Evolutionary conservation across 208 protist species (phyloP).

Genomic region (Leishmania arabica): DNA sequence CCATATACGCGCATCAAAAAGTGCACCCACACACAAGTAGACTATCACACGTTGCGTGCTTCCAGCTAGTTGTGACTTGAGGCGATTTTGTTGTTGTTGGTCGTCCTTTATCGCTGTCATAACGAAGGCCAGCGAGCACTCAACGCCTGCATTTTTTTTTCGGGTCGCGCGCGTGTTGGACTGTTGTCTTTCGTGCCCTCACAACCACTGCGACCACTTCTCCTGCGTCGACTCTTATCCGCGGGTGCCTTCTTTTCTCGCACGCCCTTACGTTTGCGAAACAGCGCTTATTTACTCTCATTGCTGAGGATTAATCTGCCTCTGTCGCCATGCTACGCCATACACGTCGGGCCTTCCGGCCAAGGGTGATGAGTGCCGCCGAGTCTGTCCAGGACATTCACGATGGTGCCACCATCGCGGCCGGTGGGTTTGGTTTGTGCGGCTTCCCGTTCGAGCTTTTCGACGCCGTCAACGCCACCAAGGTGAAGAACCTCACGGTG

Average conservation of each 20-base stretch:
- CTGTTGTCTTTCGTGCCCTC: neutral
- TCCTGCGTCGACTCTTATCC: neutral
- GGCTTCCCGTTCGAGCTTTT: slow-evolving; percentile 91
- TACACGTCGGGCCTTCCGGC: slow-evolving; percentile 7
- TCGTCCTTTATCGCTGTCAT: neutral
- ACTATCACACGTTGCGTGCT: neutral
- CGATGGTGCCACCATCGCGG: slow-evolving; percentile 52
- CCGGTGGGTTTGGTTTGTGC: slow-evolving; percentile 93
- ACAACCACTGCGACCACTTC: slow-evolving; percentile 20
- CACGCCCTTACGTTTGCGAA: neutral
- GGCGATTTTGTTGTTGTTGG: neutral
- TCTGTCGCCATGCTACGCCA: slow-evolving; percentile 20
- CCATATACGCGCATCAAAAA: neutral
- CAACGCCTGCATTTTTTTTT: neutral
- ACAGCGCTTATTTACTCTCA: neutral
- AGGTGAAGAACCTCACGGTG: slow-evolving; percentile 79
- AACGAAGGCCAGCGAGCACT: neutral
- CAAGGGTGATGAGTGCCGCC: slow-evolving; percentile 29
- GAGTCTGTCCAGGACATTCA: slow-evolving; percentile 61
- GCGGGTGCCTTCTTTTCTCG: neutral
- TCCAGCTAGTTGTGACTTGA: neutral
- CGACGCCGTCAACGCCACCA: slow-evolving; percentile 47
- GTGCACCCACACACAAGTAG: neutral
- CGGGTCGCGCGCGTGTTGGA: neutral
- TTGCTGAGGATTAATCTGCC: too few species aligned